Percentiles rank a stretch among this genome's conserved stretches.
These are phyloP conservation scores for Penicillium robsamsonii DNA, from an alignment of 495 filamentous ascomycete genomes.

Conservation along the genomic window DNA sequence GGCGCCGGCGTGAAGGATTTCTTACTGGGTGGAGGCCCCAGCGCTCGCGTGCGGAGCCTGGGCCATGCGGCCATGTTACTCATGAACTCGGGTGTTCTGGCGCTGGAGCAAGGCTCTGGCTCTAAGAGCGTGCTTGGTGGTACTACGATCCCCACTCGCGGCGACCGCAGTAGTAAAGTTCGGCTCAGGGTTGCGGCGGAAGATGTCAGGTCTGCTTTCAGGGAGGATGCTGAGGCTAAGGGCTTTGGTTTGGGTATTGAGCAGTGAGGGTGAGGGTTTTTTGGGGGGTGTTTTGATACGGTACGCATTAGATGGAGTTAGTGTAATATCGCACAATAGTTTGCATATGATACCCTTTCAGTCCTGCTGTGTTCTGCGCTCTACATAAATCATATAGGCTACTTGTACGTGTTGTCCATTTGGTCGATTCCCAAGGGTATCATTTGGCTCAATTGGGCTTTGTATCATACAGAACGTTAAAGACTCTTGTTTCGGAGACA, in stretches of 20 bases:
- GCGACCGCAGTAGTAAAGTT: constrained; percentile 83
- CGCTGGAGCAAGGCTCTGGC: constrained; percentile 61
- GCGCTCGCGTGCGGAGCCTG: constrained; percentile 63
- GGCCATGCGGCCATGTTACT: constrained; percentile 74
- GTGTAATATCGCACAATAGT: constrained; percentile 12
- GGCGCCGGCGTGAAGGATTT: constrained; percentile 43
- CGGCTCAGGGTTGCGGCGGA: constrained; percentile 83
- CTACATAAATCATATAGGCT: neutral
- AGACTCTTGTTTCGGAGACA: constrained; percentile 1
- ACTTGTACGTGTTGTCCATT: neutral
- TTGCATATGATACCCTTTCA: constrained; percentile 33
- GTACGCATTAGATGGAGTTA: constrained; percentile 16
- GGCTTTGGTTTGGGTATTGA: constrained; percentile 58
- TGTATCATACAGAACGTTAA: constrained; percentile 5
- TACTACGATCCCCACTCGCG: constrained; percentile 51
- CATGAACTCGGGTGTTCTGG: constrained; percentile 81
- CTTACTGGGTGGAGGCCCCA: constrained; percentile 40
- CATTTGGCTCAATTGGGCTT: neutral
- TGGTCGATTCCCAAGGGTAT: neutral
- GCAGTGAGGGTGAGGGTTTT: constrained; percentile 16
- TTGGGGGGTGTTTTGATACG: neutral
- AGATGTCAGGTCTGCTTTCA: constrained; percentile 82
- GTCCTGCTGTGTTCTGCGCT: neutral
- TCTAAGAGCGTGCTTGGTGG: constrained; percentile 33
- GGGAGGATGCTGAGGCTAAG: constrained; percentile 83